Base-by-base conservation (phyloP, 352 stramenopile species). In the Globisporangium irregulare region DNA sequence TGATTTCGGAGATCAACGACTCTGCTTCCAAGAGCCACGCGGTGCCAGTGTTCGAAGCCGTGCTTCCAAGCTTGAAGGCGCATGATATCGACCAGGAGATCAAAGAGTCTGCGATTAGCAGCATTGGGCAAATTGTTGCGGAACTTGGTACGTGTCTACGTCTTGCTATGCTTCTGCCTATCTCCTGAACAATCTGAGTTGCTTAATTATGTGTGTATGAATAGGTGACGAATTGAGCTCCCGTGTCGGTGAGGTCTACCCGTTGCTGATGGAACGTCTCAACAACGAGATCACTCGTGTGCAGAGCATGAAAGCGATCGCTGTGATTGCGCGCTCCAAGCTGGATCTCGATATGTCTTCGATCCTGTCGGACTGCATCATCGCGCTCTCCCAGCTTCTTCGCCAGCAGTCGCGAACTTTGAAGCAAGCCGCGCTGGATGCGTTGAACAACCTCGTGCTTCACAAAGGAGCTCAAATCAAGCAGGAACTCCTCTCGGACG, bases 41-140 rank as follows among this genome's bases (percentile, higher is more conserved):
- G 0, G 69, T 87, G 56, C 76, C 85, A 18, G 82, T 99, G 9
- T 99, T 97, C 67, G 79, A 94, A 41, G 93, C 95, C 5, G 91
- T 99, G 18, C 75, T 99, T 70, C 94, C 96, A 34, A 95, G 93
- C n/a, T 82, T 99, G 38, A 90, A 97, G 66, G 93, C 94, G 4
- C 84, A 98, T 72, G 97, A 99, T 71, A 98, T 99, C 60, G 98
- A 99, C 69, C 96, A 99, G 79, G 98, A 99, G 81, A 99, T 99
- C 70, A 99, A 99, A 73, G 98, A 99, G 71, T 92, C 95, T 62
- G 92, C 92, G 10, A 98, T 98, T 67, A 88, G 79, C 62, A 96
- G 92, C 66, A 88, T 98, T 10, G 93, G 89, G 2, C 86, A 97
- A 64, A 82, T 98, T 55, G 82, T 98, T 38, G 79, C 93, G 29